Base-by-base conservation (phyloP, 176 grass and related monocot genomes). In the Typha latifolia region DNA sequence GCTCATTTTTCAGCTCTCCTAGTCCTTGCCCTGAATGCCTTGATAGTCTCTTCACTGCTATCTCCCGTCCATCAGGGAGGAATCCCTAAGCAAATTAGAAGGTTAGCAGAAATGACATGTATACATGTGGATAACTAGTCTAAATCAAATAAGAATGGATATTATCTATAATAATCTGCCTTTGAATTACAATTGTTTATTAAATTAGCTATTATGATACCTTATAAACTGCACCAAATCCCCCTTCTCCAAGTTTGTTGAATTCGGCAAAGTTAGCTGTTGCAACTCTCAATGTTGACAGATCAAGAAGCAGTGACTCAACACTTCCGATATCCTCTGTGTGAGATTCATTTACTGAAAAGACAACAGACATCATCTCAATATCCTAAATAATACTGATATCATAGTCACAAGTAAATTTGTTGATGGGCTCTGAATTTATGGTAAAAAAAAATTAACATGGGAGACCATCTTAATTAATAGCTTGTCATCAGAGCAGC, bases 1-100 rank as follows among this genome's bases (percentile, higher is more conserved):
- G 69, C 79, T 90, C 82, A 70, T 85, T 90, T 73, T 79, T 85
- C 63, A 90, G 78, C 65, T 90, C 87, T 23, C 49, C 62, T 0
- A 90, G 69, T 0, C 87, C 87, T 62, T 85, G 87, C 14, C 72
- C 61, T 0, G 82, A 85, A 0, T 79, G 62, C 48, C 71, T 67
- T 0, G 72, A 69, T 8, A 90, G 79, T 2, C 79, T 24, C 76
- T 90, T 90, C 32, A 90, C 82, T 31, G 87, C 87, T 7, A 90
- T 62, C 66, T 85, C 82, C 0, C 24, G 5, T 4, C 79, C 82
- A 43, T 71, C 76, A 1, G 68, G 0, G 3, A 83, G 49, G 47
- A n/a, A 49, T 3, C 87, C 82, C 85, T 84, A 65, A 15, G 15
- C 1, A 37, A 37, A 37, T 6, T 37, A 37, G 34, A 37, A 4